Conservation (phyloP, 208 protist genomes). For the Leishmania aethiopica region DNA sequence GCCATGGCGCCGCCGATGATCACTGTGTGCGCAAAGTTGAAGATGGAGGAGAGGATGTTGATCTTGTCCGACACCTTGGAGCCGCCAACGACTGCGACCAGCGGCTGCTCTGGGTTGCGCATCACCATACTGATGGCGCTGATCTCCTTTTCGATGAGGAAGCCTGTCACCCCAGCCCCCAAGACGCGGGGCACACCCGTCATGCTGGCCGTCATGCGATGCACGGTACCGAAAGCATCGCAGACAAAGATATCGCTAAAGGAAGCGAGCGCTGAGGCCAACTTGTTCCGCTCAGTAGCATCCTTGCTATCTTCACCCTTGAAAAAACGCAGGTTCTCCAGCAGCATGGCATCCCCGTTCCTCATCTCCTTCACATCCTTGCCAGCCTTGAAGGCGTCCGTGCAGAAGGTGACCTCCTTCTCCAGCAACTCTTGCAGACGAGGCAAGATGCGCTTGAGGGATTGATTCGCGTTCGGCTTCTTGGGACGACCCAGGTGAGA, state of each 20-base stretch:
- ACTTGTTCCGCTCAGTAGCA: constrained; percentile 54
- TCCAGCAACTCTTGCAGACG: constrained; percentile 91
- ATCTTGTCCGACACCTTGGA: constrained; percentile 99
- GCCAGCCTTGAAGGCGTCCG: constrained; percentile 56
- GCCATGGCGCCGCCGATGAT: constrained; percentile 99
- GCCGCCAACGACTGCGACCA: constrained; percentile 97
- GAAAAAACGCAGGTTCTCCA: constrained; percentile 99
- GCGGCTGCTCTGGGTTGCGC: constrained; percentile 80
- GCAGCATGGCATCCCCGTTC: constrained; percentile 95
- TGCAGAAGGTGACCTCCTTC: constrained; percentile 59
- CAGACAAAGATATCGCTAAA: constrained; percentile 99
- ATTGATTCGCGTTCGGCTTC: constrained; percentile 90
- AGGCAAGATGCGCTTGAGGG: constrained; percentile 92
- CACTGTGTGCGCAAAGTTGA: constrained; percentile 98
- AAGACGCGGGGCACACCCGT: constrained; percentile 89
- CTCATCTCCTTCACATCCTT: constrained; percentile 71
- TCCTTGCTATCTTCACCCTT: constrained; percentile 97
- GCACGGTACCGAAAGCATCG: constrained; percentile 99
- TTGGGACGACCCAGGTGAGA: constrained; percentile 99
- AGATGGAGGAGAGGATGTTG: constrained; percentile 98
- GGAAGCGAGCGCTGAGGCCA: constrained; percentile 89
- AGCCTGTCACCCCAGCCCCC: constrained; percentile 96
- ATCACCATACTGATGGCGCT: constrained; percentile 97
- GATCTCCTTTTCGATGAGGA: constrained; percentile 99
- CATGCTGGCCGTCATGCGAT: constrained; percentile 98